Percentiles rank a stretch among this genome's conserved stretches.
Evolutionary conservation across 2,329 filamentous ascomycete species (phyloP).

Genomic region (Meredithiella fracta): DNA sequence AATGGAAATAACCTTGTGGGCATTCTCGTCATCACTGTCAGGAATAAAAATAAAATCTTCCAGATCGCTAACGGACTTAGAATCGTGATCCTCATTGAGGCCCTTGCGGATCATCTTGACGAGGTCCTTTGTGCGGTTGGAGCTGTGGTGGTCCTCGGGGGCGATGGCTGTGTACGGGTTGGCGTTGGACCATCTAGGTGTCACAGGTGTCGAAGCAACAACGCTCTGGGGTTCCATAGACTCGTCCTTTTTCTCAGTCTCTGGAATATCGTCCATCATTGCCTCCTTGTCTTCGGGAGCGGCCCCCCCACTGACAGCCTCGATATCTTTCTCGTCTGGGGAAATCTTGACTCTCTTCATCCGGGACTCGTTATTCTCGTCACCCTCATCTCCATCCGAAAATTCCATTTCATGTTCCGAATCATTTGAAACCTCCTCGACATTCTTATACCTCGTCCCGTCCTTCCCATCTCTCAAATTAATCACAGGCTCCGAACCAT

Average conservation of each 20-base stretch:
- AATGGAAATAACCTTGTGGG: background rate
- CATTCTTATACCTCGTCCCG: slow-evolving; percentile 34
- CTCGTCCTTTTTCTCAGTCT: background rate
- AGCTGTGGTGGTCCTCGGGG: slow-evolving; percentile 42
- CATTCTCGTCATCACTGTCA: slow-evolving; percentile 40
- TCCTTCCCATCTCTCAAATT: slow-evolving; percentile 29
- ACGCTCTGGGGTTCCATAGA: background rate
- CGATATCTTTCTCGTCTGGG: slow-evolving; percentile 25
- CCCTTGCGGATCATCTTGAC: slow-evolving; percentile 86
- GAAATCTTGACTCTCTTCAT: slow-evolving; percentile 15
- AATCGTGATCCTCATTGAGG: slow-evolving; percentile 42
- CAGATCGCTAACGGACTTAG: slow-evolving; percentile 37
- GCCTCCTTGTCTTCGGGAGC: background rate
- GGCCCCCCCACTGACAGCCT: background rate
- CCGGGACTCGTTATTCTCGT: slow-evolving; percentile 1
- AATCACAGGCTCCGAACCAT: slow-evolving; percentile 27
- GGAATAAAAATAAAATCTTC: slow-evolving; percentile 87
- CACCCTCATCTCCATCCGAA: slow-evolving; percentile 31
- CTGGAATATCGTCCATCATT: background rate
- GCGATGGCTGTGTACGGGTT: slow-evolving; percentile 72
- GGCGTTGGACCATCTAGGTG: slow-evolving; percentile 85
- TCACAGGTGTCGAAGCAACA: slow-evolving; percentile 10
- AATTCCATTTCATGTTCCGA: slow-evolving; percentile 50
- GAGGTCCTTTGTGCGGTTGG: slow-evolving; percentile 66
- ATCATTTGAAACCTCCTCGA: slow-evolving; percentile 45